A percentile compares a stretch with the other conserved stretches of the same genome.
Conservation (phyloP, 257 asterid genomes). For the Primulina huaijiensis region DNA sequence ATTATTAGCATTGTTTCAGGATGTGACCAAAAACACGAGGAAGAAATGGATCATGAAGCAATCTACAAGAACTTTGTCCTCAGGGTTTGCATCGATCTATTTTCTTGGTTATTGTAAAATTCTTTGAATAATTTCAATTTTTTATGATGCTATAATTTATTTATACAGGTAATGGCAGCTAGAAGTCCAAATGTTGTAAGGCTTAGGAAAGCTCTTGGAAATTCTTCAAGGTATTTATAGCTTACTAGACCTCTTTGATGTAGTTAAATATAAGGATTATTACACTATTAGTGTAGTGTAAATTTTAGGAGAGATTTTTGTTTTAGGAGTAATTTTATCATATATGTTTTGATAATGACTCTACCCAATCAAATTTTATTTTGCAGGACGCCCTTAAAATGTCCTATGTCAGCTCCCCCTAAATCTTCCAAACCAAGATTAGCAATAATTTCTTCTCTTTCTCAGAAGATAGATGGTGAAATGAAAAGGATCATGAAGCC, state of each 20-base stretch:
- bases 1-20: conserved; percentile 47
- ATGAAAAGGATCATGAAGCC: conserved; percentile 37
- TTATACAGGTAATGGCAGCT: conserved; percentile 89
- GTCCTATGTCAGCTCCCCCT: conserved; percentile 88
- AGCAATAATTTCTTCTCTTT: conserved; percentile 50
- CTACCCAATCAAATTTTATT: neutral
- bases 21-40: conserved; percentile 87
- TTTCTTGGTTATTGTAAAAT: conserved; percentile 12
- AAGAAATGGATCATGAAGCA: conserved; percentile 86
- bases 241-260: neutral
- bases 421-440: conserved; percentile 66
- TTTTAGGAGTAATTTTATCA: neutral
- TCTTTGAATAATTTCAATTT: neutral
- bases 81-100: conserved; percentile 53
- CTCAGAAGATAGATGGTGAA: conserved; percentile 44
- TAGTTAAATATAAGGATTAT: neutral
- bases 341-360: conserved; percentile 6
- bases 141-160: conserved; percentile 12
- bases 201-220: conserved; percentile 67
- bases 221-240: conserved; percentile 51
- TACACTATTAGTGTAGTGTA: neutral
- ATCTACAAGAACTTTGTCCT: conserved; percentile 81
- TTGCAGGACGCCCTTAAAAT: conserved; percentile 61
- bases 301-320: neutral
- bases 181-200: conserved; percentile 84